Evolutionary conservation across 1,284 basidiomycete species (phyloP).

Genomic region (Cutaneotrichosporon arboriforme): DNA sequence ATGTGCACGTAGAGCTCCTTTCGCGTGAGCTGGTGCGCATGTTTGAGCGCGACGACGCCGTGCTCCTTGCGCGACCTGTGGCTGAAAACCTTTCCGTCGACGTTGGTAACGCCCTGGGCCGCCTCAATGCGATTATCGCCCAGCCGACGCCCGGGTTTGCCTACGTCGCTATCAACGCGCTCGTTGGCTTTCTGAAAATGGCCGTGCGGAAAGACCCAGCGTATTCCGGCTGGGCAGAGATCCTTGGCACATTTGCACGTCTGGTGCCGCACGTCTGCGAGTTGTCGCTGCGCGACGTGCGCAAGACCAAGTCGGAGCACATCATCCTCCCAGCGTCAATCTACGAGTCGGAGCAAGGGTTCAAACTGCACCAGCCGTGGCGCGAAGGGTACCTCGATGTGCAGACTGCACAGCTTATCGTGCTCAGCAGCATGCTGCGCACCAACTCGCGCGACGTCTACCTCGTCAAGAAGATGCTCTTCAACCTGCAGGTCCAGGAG

Average conservation of each 20-base stretch:
- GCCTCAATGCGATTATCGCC: slow-evolving; percentile 53
- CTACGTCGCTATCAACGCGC: slow-evolving; percentile 63
- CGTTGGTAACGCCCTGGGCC: slow-evolving; percentile 52
- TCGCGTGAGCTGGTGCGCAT: slow-evolving; percentile 60
- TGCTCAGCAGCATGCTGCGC: slow-evolving; percentile 62
- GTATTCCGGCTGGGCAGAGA: slow-evolving; percentile 54
- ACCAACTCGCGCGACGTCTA: slow-evolving; percentile 66
- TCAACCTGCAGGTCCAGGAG: slow-evolving; percentile 51
- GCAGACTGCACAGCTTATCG: slow-evolving; percentile 64
- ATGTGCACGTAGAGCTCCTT: slow-evolving; percentile 56
- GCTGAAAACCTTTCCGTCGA: slow-evolving; percentile 59
- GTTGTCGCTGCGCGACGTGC: slow-evolving; percentile 66
- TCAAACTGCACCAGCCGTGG: slow-evolving; percentile 45
- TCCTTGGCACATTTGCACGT: slow-evolving; percentile 57
- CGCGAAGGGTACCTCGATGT: slow-evolving; percentile 57
- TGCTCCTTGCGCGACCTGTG: slow-evolving; percentile 56
- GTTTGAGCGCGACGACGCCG: slow-evolving; percentile 67
- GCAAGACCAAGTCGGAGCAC: slow-evolving; percentile 65
- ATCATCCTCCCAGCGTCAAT: slow-evolving; percentile 58
- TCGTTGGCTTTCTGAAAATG: slow-evolving; percentile 64
- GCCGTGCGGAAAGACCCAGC: slow-evolving; percentile 53
- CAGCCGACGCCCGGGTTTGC: slow-evolving; percentile 61
- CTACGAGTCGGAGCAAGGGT: slow-evolving; percentile 54
- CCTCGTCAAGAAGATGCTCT: slow-evolving; percentile 63
- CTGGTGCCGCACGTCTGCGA: slow-evolving; percentile 62